phyloP scores from a whole-genome alignment of 2,329 filamentous ascomycete species.

The Elsinoe fawcettii region DNA sequence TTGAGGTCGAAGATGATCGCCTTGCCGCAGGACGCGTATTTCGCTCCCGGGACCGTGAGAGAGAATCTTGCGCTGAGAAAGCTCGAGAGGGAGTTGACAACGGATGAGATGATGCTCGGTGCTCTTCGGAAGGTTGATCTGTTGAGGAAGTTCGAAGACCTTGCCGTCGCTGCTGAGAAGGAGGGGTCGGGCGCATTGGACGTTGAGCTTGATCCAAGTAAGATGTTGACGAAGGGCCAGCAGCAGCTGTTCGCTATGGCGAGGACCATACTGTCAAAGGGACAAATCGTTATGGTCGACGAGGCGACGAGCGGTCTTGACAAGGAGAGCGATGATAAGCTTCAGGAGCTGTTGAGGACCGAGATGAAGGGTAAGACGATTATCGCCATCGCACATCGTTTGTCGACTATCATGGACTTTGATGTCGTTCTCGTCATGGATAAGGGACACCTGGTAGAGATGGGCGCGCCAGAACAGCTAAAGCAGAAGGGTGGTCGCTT shows the following conservation, averaged over 20 bases:
- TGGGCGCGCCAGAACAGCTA: conserved; percentile 22
- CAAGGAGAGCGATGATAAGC: conserved; percentile 21
- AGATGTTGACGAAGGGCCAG: conserved; percentile 39
- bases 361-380: conserved; percentile 52
- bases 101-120: conserved; percentile 35
- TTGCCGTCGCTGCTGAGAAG: conserved; percentile 21
- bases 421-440: conserved; percentile 48
- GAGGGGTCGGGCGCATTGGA: conserved; percentile 6
- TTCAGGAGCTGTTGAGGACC: conserved; percentile 34
- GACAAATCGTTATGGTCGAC: conserved; percentile 40
- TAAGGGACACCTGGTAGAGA: conserved; percentile 41
- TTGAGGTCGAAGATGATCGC: conserved; percentile 42
- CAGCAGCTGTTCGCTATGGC: conserved; percentile 45
- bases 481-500: conserved; percentile 19
- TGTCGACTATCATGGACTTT: conserved; percentile 49
- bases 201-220: conserved; percentile 13
- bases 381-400: conserved; percentile 49
- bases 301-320: conserved; percentile 34
- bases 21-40: conserved; percentile 47
- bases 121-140: conserved; percentile 43
- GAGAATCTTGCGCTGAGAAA: conserved; percentile 42
- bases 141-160: conserved; percentile 32
- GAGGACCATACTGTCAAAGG: conserved; percentile 37
- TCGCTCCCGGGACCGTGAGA: conserved; percentile 42
- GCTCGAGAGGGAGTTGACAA: conserved; percentile 20